Conservation (phyloP, 495 filamentous ascomycete species). For the Daldinia concentrica region DNA sequence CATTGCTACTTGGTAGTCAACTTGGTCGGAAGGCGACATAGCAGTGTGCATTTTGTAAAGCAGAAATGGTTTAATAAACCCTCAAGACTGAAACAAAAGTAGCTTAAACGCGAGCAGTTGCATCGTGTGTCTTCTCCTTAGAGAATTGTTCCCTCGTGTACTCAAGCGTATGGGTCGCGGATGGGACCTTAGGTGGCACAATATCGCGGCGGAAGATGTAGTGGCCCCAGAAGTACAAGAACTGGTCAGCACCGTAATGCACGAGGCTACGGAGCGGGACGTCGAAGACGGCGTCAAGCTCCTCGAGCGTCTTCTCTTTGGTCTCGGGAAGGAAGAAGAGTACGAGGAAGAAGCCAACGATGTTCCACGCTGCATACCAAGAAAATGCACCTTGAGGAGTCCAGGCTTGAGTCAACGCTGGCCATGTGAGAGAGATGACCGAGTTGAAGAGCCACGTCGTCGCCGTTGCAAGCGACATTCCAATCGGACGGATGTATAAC, state of each 20-base stretch:
- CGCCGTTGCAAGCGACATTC: conserved; percentile 73
- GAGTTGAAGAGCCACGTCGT: conserved; percentile 78
- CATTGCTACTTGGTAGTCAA: not conserved
- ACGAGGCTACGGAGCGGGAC: conserved; percentile 62
- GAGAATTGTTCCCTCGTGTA: conserved; percentile 41
- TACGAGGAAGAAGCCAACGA: conserved; percentile 72
- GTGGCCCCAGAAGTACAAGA: conserved; percentile 61
- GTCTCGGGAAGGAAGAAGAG: conserved; percentile 83
- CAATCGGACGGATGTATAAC: conserved; percentile 74
- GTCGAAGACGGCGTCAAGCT: conserved; percentile 67
- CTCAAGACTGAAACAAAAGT: too few species aligned
- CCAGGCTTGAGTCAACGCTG: conserved; percentile 63
- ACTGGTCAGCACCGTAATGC: conserved; percentile 51
- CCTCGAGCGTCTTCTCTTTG: conserved; percentile 80
- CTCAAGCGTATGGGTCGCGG: conserved; percentile 24
- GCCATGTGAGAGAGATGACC: conserved; percentile 73
- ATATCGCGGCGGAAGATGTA: conserved; percentile 60
- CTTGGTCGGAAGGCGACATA: not conserved
- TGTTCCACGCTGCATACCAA: conserved; percentile 76
- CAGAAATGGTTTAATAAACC: not conserved
- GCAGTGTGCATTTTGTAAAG: not conserved
- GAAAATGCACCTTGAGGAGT: conserved; percentile 68
- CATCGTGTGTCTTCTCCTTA: conserved; percentile 39
- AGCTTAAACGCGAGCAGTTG: conserved; percentile 39
- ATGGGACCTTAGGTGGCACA: conserved; percentile 36